Base-by-base conservation (phyloP, 495 filamentous ascomycete species). In the Lasiosphaeria hispida region DNA sequence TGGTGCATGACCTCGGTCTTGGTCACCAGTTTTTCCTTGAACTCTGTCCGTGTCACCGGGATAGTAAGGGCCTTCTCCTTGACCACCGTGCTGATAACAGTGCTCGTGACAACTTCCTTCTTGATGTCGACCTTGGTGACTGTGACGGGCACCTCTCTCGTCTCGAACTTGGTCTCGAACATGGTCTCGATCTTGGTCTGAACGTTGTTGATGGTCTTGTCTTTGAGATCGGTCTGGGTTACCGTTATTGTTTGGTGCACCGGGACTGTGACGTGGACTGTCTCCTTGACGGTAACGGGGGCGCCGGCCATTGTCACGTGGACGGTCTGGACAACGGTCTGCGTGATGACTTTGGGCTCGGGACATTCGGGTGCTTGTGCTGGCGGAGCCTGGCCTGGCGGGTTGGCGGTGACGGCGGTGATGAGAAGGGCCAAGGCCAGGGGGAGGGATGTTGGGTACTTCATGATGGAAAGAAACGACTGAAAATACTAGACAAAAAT, bases 371-470 rank as follows among this genome's bases (percentile, higher is more conserved):
- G 53, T 1, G 53, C 19, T 3, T 9, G 17, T 7, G 39, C 41
- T 6, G 53, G 23, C 2, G 53, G 53, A 7, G 53, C 40, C 40
- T 45, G 37, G 39, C 41, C 53, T 33, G 23, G 13, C 10, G 53
- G 53, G 53, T 55, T 57, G 48, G 56, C 56, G 1, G 48, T 37
- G 39, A 48, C 56, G 48, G 53, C 8, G 3, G 40, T 43, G 41
- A 35, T 34, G 33, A 59, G 40, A 9, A 44, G n/a, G 56, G 56
- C 56, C 56, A 59, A 39, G 39, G 48, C 56, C 56, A 59, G 30
- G 2, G 48, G 15, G 23, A 47, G n/a, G 2, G 40, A 52, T 30
- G 18, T 52, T 7, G 48, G 38, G 41, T 35, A 41, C 9, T 19
- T 39, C 56, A 59, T 18, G 35, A 41, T 18, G 10, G 19, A 37